Percentiles rank a stretch among this genome's conserved stretches.
Conservation (phyloP, 805 yeast species). For the Yarrowia yakushimensis region DNA sequence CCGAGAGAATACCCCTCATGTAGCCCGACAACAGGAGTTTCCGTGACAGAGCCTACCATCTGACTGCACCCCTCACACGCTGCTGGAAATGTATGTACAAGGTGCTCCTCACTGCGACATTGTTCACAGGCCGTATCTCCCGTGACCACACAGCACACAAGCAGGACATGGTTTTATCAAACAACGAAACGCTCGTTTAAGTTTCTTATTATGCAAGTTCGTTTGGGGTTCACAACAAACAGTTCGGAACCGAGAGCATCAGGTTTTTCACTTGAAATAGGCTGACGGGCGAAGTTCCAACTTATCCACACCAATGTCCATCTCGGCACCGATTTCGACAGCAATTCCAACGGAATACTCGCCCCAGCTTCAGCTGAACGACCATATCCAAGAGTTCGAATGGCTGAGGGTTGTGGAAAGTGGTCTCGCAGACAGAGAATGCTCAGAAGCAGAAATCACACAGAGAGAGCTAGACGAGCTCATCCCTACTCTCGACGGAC, state of each 20-base stretch:
- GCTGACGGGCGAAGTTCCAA: background rate
- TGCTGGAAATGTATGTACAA: background rate
- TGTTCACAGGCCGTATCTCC: background rate
- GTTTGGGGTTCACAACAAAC: slow-evolving; percentile 11
- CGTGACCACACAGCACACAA: slow-evolving; percentile 1
- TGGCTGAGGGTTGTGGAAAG: background rate
- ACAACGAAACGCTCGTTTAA: background rate
- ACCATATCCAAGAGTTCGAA: slow-evolving; percentile 3
- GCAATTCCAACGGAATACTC: background rate
- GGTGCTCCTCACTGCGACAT: background rate
- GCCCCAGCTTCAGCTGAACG: background rate
- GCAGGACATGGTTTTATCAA: slow-evolving; percentile 9
- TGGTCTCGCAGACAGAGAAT: background rate
- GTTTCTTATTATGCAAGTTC: background rate
- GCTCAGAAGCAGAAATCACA: background rate
- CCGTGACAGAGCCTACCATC: background rate
- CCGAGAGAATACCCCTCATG: background rate
- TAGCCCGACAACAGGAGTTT: background rate
- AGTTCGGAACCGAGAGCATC: background rate
- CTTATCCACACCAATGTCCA: background rate
- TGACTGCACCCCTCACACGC: background rate
- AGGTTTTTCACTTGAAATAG: background rate
- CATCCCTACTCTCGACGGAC: background rate
- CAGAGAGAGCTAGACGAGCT: slow-evolving; percentile 1
- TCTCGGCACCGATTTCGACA: background rate